Evolutionary conservation across 1,139 yeast species (phyloP).

Genomic region (Geotrichum cucujoidarum): DNA sequence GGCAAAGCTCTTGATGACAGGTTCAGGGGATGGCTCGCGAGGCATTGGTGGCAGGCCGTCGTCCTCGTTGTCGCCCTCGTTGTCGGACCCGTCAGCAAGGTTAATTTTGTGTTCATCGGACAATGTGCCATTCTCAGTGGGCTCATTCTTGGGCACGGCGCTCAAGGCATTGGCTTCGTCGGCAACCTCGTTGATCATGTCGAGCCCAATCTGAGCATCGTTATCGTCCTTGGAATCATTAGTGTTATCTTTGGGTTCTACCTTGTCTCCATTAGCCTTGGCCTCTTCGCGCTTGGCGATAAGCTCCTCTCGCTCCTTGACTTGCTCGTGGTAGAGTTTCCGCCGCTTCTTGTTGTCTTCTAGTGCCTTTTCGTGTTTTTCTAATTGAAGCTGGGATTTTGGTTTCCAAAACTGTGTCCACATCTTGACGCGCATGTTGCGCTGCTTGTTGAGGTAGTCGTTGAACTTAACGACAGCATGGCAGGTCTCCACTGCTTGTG

Average conservation of each 20-base stretch:
- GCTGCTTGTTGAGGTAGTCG: constrained; percentile 29
- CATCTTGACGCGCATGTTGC: constrained; percentile 28
- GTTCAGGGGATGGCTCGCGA: constrained; percentile 21
- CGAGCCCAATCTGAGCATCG: constrained; percentile 20
- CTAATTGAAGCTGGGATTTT: constrained; percentile 21
- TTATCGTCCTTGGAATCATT: constrained; percentile 14
- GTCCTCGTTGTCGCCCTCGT: constrained; percentile 6
- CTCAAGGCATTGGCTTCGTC: constrained; percentile 7
- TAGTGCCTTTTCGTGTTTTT: constrained; percentile 20
- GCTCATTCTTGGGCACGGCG: constrained; percentile 12
- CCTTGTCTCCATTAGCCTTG: too few relatives aligned
- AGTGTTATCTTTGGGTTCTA: constrained; percentile 15
- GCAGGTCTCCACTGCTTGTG: constrained; percentile 29
- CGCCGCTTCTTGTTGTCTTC: constrained; percentile 16
- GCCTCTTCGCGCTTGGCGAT: constrained; percentile 13
- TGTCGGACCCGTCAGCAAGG: too few relatives aligned
- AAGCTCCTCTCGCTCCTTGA: constrained; percentile 8
- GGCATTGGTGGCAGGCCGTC: constrained; percentile 12
- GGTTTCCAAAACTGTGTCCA: constrained; percentile 37
- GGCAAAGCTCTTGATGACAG: constrained; percentile 11
- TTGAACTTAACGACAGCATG: constrained; percentile 33
- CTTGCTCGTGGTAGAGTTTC: constrained; percentile 13
- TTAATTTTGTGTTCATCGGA: too few relatives aligned
- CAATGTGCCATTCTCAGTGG: constrained; percentile 3
- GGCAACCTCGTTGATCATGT: constrained; percentile 9